These are phyloP conservation scores for Diplodia scrobiculata DNA, from an alignment of 2,329 filamentous ascomycete species.

Conservation along the genomic window DNA sequence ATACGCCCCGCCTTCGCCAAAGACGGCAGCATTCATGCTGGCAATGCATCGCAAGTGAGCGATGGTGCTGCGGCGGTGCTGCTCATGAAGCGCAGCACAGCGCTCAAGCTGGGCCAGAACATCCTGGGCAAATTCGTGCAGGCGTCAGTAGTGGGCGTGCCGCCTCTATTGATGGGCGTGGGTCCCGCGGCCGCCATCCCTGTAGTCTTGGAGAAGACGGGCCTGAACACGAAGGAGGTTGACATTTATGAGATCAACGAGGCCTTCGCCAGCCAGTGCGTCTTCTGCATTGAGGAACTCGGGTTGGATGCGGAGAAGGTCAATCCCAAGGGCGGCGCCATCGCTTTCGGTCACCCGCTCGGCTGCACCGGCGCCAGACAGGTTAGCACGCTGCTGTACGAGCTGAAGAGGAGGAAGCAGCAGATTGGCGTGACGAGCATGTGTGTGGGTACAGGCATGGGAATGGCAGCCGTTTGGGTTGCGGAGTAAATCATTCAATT, in stretches of 20 bases:
- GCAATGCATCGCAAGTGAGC: constrained; percentile 93
- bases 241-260: constrained; percentile 99
- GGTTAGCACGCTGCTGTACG: constrained; percentile 87
- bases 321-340: constrained; percentile 95
- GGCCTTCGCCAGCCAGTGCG: constrained; percentile 91
- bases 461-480: constrained; percentile 96
- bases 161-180: constrained; percentile 92
- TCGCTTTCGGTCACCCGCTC: constrained; percentile 92
- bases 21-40: constrained; percentile 90
- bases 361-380: constrained; percentile 93
- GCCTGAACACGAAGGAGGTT: constrained; percentile 79
- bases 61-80: constrained; percentile 92
- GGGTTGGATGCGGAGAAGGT: constrained; percentile 82
- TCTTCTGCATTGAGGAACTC: constrained; percentile 90
- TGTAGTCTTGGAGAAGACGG: constrained; percentile 82
- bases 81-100: constrained; percentile 91
- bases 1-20: constrained; percentile 88
- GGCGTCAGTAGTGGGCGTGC: constrained; percentile 82
- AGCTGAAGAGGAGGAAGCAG: constrained; percentile 80
- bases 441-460: constrained; percentile 97
- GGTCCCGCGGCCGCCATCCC: constrained; percentile 96
- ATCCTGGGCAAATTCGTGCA: constrained; percentile 92
- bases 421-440: constrained; percentile 91
- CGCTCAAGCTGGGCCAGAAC: constrained; percentile 80
- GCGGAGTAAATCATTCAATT: constrained; percentile 66